A percentile compares a stretch with the other conserved stretches of the same genome.
phyloP scores from a whole-genome alignment of 495 filamentous ascomycete genomes.

The Clohesyomyces aquaticus region DNA sequence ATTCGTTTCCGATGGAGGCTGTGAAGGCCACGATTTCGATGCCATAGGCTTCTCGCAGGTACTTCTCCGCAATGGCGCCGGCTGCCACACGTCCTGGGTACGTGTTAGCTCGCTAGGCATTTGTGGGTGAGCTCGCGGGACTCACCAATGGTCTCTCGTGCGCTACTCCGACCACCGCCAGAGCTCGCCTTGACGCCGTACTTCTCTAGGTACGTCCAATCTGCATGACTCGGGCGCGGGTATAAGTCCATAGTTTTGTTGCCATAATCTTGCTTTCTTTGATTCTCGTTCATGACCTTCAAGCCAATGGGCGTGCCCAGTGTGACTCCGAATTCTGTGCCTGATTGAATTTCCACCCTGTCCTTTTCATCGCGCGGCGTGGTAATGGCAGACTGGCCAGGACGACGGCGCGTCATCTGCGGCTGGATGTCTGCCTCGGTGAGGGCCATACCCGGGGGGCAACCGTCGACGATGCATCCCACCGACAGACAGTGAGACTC shows the following conservation, averaged over 20 bases:
- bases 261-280: constrained; percentile 92
- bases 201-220: constrained; percentile 96
- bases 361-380: constrained; percentile 96
- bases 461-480: constrained; percentile 57
- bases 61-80: constrained; percentile 95
- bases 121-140: constrained; percentile 17
- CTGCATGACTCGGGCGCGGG: constrained; percentile 91
- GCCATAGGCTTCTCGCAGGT: constrained; percentile 75
- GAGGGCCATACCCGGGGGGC: constrained; percentile 85
- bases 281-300: constrained; percentile 88
- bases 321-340: constrained; percentile 90
- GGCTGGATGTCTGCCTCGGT: constrained; percentile 91
- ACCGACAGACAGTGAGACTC: constrained; percentile 50
- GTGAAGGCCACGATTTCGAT: constrained; percentile 93
- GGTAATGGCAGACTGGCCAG: constrained; percentile 86
- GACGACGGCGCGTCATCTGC: constrained; percentile 88
- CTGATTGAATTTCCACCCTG: constrained; percentile 87
- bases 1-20: constrained; percentile 78
- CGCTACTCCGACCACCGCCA: constrained; percentile 89
- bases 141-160: constrained; percentile 87
- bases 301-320: constrained; percentile 91
- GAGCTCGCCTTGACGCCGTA: constrained; percentile 94
- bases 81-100: constrained; percentile 77
- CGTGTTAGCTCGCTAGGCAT: constrained; percentile 16
- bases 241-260: constrained; percentile 88